Conservation (phyloP, 371 early-diverging fungal species). For the Mucor velutinosus region DNA sequence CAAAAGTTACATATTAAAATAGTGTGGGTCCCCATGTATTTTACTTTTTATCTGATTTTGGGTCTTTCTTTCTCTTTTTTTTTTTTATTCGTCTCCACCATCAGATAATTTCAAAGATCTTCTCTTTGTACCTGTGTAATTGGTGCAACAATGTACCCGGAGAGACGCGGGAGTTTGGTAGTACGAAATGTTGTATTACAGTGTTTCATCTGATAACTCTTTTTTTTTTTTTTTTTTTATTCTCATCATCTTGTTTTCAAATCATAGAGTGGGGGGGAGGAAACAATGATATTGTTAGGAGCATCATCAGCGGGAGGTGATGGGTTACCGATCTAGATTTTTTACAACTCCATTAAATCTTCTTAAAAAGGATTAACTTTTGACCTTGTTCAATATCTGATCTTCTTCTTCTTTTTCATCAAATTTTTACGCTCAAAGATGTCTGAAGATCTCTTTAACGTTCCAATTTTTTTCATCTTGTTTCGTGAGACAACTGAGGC, state of each 20-base stretch:
- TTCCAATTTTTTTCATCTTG: conserved; percentile 84
- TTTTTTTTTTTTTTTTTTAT: conserved; percentile 2
- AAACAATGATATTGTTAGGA: neutral
- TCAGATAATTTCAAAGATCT: neutral
- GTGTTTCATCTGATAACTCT: conserved; percentile 8
- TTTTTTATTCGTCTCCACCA: conserved; percentile 8
- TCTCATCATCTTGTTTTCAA: no score
- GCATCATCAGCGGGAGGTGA: neutral
- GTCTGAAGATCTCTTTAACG: conserved; percentile 62
- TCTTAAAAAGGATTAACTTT: conserved; percentile 13
- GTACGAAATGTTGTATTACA: conserved; percentile 2
- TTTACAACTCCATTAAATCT: conserved; percentile 13
- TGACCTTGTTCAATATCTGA: neutral
- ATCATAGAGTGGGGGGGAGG: neutral
- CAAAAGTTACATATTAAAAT: conserved; percentile 8
- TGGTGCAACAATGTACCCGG: neutral
- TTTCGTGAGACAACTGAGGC: conserved; percentile 80
- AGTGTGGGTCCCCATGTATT: neutral
- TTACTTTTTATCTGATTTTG: neutral
- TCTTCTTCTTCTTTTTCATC: conserved; percentile 2
- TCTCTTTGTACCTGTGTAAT: neutral
- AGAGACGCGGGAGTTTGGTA: neutral
- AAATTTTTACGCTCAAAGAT: conserved; percentile 14
- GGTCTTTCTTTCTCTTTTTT: conserved; percentile 3
- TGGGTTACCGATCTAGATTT: neutral